Conservation (phyloP, 805 yeast species). For the Lachancea meyersii region DNA sequence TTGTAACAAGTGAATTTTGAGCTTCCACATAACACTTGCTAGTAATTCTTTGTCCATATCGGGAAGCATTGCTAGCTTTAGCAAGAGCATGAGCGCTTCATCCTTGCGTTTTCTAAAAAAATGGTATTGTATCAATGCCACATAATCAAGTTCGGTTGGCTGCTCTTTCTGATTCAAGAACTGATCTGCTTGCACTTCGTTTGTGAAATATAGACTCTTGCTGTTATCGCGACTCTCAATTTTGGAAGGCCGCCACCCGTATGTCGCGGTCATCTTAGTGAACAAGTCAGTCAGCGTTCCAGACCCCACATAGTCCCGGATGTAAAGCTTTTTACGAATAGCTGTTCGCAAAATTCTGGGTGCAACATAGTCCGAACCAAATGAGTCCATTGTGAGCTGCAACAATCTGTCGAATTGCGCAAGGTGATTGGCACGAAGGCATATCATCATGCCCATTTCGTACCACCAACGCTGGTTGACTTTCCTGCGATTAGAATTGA, state of each 20-base stretch:
- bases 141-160: conserved; percentile 25
- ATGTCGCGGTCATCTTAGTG: conserved; percentile 22
- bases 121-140: conserved; percentile 24
- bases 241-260: conserved; percentile 20
- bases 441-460: conserved; percentile 42
- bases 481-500: conserved; percentile 32
- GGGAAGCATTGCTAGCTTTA: conserved; percentile 21
- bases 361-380: conserved; percentile 31
- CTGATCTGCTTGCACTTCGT: conserved; percentile 28
- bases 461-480: conserved; percentile 47
- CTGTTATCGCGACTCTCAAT: neutral
- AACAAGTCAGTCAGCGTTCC: conserved; percentile 31
- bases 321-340: conserved; percentile 30
- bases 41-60: conserved; percentile 15
- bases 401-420: conserved; percentile 35
- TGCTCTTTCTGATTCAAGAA: conserved; percentile 27
- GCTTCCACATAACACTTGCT: conserved; percentile 17
- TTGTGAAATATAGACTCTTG: conserved; percentile 14
- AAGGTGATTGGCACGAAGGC: conserved; percentile 32
- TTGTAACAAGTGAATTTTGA: conserved; percentile 22
- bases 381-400: conserved; percentile 23
- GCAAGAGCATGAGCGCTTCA: conserved; percentile 19
- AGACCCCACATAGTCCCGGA: conserved; percentile 27
- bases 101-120: conserved; percentile 15
- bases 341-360: conserved; percentile 35